Evolutionary conservation across 1,139 yeast genomes (phyloP).

Genomic region (Kodamaea plutei): DNA sequence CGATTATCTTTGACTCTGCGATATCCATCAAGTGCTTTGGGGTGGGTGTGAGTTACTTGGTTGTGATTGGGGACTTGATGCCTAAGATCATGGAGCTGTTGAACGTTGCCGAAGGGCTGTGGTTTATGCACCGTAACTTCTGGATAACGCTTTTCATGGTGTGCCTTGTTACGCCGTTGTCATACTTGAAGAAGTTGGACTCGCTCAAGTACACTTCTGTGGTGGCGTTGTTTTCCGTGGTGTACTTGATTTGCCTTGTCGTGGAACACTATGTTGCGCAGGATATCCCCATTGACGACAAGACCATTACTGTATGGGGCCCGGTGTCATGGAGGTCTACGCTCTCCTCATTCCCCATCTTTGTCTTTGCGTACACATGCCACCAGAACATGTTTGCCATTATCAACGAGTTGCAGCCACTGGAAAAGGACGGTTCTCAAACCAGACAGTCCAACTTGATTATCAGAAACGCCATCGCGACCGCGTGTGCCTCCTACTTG

Average conservation of each 20-base stretch:
- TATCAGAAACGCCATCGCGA: conserved; percentile 55
- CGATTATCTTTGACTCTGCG: conserved; percentile 43
- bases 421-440: conserved; percentile 38
- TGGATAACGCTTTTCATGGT: conserved; percentile 68
- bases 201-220: conserved; percentile 82
- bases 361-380: conserved; percentile 92
- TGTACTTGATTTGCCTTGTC: conserved; percentile 72
- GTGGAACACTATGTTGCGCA: conserved; percentile 53
- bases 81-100: conserved; percentile 64
- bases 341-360: conserved; percentile 67
- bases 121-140: conserved; percentile 47
- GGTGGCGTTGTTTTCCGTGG: conserved; percentile 79
- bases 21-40: conserved; percentile 75
- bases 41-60: conserved; percentile 83
- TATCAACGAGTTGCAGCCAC: conserved; percentile 60
- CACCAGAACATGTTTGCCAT: conserved; percentile 93
- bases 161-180: conserved; percentile 64
- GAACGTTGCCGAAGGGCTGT: conserved; percentile 17
- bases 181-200: conserved; percentile 71
- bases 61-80: conserved; percentile 86
- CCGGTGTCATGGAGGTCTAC: conserved; percentile 37
- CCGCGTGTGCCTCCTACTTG: conserved; percentile 58
- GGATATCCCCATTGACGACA: conserved; percentile 23
- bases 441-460: conserved; percentile 51
- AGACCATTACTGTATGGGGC: conserved; percentile 29